These are phyloP conservation scores for Stylosanthes scabra DNA, from an alignment of 331 rosid genomes.

Conservation along the genomic window DNA sequence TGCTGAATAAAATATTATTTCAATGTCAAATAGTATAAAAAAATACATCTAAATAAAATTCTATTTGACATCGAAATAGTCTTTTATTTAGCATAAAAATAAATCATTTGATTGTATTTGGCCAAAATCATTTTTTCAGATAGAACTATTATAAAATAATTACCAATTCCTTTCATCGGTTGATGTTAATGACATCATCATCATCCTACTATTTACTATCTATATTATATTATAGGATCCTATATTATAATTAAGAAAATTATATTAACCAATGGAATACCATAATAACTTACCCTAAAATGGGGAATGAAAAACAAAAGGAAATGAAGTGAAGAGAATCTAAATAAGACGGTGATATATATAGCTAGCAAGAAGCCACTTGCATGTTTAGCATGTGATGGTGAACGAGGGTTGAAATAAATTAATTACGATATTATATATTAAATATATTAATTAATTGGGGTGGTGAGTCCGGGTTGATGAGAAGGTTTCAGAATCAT, in stretches of 20 bases:
- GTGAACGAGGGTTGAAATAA: conserved; percentile 44
- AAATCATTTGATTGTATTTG: too few relatives aligned
- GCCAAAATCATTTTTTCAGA: too few relatives aligned
- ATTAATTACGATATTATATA: conserved; percentile 18
- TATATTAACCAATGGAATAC: conserved; percentile 23
- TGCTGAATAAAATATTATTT: too few relatives aligned
- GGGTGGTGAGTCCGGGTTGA: conserved; percentile 42
- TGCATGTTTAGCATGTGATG: conserved; percentile 64
- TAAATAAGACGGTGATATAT: conserved; percentile 10
- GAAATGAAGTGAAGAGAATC: conserved; percentile 20
- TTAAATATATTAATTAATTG: conserved; percentile 6
- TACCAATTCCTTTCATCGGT: conserved; percentile 31
- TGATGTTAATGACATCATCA: conserved; percentile 37
- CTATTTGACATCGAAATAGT: too few relatives aligned
- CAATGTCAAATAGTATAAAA: too few relatives aligned
- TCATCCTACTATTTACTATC: conserved; percentile 2
- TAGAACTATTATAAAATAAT: too few relatives aligned
- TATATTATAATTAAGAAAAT: background rate
- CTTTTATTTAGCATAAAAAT: too few relatives aligned
- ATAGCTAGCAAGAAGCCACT: conserved; percentile 14
- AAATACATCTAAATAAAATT: too few relatives aligned
- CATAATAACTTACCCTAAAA: conserved; percentile 43
- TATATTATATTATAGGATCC: conserved; percentile 3
- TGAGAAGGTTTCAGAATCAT: conserved; percentile 57
- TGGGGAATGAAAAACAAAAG: background rate